These are phyloP conservation scores for Pseudozyma pruni DNA, from an alignment of 1,284 basidiomycete genomes.

Conservation along the genomic window DNA sequence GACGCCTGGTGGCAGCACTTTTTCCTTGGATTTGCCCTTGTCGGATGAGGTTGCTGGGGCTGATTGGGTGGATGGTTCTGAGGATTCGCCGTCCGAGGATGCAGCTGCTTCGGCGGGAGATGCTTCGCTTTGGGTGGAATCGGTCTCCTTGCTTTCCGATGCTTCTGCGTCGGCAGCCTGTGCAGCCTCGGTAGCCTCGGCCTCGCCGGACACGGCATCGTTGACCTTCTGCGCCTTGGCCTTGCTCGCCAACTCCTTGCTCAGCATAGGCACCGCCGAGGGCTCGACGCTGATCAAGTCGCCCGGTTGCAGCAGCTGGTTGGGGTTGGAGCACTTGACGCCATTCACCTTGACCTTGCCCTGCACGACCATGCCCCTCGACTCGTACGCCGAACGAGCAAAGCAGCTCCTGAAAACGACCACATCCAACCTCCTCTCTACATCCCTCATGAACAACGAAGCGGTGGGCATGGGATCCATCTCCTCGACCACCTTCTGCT, in stretches of 20 bases:
- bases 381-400: conserved; percentile 88
- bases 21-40: conserved; percentile 37
- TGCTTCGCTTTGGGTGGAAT: not conserved
- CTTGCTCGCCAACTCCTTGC: conserved; percentile 50
- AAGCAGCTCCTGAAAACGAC: conserved; percentile 92
- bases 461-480: conserved; percentile 58
- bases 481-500: conserved; percentile 36
- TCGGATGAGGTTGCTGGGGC: not conserved
- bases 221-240: conserved; percentile 38
- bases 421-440: conserved; percentile 93
- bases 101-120: conserved; percentile 18
- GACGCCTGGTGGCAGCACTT: conserved; percentile 55
- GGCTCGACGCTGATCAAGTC: conserved; percentile 94
- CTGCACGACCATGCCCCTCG: conserved; percentile 84
- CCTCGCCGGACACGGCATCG: conserved; percentile 47
- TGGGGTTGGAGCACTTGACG: conserved; percentile 81
- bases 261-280: conserved; percentile 77
- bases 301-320: conserved; percentile 89
- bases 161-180: conserved; percentile 10
- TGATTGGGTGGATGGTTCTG: conserved; percentile 3
- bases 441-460: conserved; percentile 67
- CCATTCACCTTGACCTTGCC: conserved; percentile 92
- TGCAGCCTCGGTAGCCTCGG: conserved; percentile 29
- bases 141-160: not conserved
- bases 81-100: conserved; percentile 4